These are phyloP conservation scores for Fistulinella cinereoalba DNA, from an alignment of 1,284 basidiomycete genomes.

Conservation along the genomic window DNA sequence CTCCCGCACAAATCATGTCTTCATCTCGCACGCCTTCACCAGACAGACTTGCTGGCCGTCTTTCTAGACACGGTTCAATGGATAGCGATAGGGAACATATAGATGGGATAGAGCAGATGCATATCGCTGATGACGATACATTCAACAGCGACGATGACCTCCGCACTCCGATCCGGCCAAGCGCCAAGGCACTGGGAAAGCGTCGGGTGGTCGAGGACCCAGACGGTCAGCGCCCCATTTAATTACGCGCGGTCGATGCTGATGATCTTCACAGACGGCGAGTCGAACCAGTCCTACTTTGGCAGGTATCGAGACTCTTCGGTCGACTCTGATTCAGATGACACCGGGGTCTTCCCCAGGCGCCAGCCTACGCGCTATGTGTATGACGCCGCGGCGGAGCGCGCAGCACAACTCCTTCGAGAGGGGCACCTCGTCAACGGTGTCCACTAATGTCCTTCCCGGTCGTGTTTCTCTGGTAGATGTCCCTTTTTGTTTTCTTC, in stretches of 20 bases:
- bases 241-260: not conserved
- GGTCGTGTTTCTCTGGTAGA: conserved; percentile 20
- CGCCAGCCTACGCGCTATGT: conserved; percentile 63
- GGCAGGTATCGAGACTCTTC: conserved; percentile 31
- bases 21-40: conserved; percentile 56
- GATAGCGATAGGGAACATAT: conserved; percentile 23
- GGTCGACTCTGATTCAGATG: conserved; percentile 41
- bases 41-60: conserved; percentile 30
- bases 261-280: conserved; percentile 30
- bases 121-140: conserved; percentile 27
- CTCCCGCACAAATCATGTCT: conserved; percentile 43
- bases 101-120: conserved; percentile 29
- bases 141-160: conserved; percentile 34
- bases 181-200: conserved; percentile 80
- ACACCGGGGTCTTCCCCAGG: conserved; percentile 29
- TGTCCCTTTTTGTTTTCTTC: not conserved
- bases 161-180: conserved; percentile 48
- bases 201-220: conserved; percentile 37
- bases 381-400: conserved; percentile 79
- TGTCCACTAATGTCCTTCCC: conserved; percentile 41
- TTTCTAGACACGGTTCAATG: conserved; percentile 21
- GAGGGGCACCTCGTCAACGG: conserved; percentile 42
- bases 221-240: not conserved
- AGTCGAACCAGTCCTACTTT: conserved; percentile 46
- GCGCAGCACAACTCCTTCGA: conserved; percentile 57